Evolutionary conservation across 345 rosid species (phyloP).

Genomic region (Crucihimalaya himalaica): DNA sequence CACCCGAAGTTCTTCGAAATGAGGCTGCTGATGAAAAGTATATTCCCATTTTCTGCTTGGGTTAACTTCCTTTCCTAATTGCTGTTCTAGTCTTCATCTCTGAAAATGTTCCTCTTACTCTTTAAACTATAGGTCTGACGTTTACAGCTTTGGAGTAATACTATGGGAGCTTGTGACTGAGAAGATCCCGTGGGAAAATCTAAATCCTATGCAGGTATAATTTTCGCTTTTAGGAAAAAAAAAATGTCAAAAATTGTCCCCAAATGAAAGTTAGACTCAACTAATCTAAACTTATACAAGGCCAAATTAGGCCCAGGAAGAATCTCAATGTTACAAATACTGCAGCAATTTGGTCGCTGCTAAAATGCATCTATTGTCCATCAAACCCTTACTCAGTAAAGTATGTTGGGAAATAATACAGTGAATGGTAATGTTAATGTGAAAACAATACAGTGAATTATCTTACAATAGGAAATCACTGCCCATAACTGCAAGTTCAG

Average conservation of each 20-base stretch:
- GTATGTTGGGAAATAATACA: neutral
- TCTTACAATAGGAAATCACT: neutral
- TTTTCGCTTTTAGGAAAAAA: conserved; percentile 8
- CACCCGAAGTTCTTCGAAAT: conserved; percentile 92
- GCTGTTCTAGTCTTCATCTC: neutral
- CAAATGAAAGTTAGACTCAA: neutral
- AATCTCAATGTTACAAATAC: neutral
- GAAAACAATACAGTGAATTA: neutral
- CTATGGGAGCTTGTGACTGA: conserved; percentile 95
- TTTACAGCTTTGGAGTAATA: conserved; percentile 89
- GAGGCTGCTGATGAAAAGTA: conserved; percentile 95
- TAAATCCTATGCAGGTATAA: conserved; percentile 89
- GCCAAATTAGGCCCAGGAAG: neutral
- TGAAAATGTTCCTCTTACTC: neutral
- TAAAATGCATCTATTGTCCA: conserved; percentile 10
- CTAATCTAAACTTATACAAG: neutral
- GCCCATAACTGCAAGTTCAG: neutral
- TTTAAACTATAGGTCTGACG: conserved; percentile 64
- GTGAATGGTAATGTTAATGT: neutral
- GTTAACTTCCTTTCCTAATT: conserved; percentile 1
- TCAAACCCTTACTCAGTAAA: neutral
- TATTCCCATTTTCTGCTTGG: conserved; percentile 28
- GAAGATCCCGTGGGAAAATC: conserved; percentile 96
- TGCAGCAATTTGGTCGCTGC: neutral
- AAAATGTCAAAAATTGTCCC: neutral